These are phyloP conservation scores for Hymenoscyphus linearis DNA, from an alignment of 2,329 filamentous ascomycete genomes.

Conservation along the genomic window DNA sequence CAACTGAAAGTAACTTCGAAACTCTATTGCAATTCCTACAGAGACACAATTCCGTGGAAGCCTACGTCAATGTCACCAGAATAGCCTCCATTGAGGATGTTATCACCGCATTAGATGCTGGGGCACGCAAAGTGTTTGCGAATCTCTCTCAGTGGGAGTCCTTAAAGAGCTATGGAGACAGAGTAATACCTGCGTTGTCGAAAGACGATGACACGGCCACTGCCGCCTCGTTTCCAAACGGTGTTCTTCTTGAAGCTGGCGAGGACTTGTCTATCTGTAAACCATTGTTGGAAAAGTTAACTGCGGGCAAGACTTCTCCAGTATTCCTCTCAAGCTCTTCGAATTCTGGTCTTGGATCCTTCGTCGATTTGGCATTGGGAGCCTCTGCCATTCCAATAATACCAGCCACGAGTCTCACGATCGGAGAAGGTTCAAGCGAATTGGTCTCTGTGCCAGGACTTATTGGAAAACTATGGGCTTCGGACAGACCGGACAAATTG, in stretches of 20 bases:
- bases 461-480: conserved; percentile 68
- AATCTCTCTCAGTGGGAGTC: conserved; percentile 60
- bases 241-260: conserved; percentile 23
- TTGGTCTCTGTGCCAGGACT: conserved; percentile 64
- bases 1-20: conserved; percentile 32
- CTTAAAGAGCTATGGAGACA: conserved; percentile 49
- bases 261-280: conserved; percentile 40
- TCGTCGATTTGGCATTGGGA: conserved; percentile 22
- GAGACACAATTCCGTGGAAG: conserved; percentile 47
- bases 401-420: conserved; percentile 63
- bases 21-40: conserved; percentile 39
- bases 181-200: conserved; percentile 46
- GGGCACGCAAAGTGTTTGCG: conserved; percentile 81
- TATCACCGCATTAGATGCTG: conserved; percentile 74
- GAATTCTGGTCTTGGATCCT: conserved; percentile 15
- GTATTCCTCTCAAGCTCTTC: conserved; percentile 25
- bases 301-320: conserved; percentile 26
- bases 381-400: conserved; percentile 63
- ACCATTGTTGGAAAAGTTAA: conserved; percentile 21
- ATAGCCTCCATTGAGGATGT: conserved; percentile 68
- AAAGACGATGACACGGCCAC: conserved; percentile 8
- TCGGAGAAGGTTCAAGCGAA: conserved; percentile 52
- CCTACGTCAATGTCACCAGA: conserved; percentile 72
- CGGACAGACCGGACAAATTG: conserved; percentile 77
- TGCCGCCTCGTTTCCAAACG: conserved; percentile 28